Evolutionary conservation across 2,329 filamentous ascomycete species (phyloP), one percentile per base, ranked within the genome.

Genomic region (Drechslera avenae): DNA sequence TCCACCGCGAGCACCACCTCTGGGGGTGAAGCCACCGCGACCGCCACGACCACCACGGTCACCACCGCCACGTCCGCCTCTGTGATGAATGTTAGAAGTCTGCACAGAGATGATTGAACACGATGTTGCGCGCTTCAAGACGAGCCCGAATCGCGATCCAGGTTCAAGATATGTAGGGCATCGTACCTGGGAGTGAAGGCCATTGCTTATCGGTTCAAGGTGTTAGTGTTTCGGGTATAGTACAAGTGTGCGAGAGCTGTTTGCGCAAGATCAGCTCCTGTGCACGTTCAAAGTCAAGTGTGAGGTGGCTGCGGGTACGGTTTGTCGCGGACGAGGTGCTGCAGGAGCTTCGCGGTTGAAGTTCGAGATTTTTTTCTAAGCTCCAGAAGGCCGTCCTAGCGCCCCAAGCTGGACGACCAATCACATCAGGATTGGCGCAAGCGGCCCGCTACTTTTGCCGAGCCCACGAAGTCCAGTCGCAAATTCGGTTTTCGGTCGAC

Each of bases 1-100:
- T 16, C 52, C 66, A 50, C 58, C 62, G 40, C 62, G 77, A 71
- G 9, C 10, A 13, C 76, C 77, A 50, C 73, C 66, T 59, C 69
- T 67, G 50, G 26, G 31, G 19, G 48, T 51, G 36, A 51, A 51
- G 39, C 78, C 63, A 19, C 49, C 43, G 37, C 49, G 43, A 42
- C 49, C 49, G n/a, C 49, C 49, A 48, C 49, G 43, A 43, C 48
- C 49, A 48, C 49, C 49, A 34, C 49, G 43, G 23, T 44, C 43
- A 33, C 49, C 49, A 48, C 49, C 49, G 33, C 49, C 50, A 16
- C 50, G 45, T 35, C 50, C 45, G 16, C 50, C 50, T 52, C 50
- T 52, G 34, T 12, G 10, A 12, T 28, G 35, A 35, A 46, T 50
- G 57, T 54, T 48, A 60, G 57, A 34, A 46, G 37, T 51, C 30